These are phyloP conservation scores for Fragilaria crotonensis DNA, from an alignment of 108 stramenopile genomes.

Conservation along the genomic window DNA sequence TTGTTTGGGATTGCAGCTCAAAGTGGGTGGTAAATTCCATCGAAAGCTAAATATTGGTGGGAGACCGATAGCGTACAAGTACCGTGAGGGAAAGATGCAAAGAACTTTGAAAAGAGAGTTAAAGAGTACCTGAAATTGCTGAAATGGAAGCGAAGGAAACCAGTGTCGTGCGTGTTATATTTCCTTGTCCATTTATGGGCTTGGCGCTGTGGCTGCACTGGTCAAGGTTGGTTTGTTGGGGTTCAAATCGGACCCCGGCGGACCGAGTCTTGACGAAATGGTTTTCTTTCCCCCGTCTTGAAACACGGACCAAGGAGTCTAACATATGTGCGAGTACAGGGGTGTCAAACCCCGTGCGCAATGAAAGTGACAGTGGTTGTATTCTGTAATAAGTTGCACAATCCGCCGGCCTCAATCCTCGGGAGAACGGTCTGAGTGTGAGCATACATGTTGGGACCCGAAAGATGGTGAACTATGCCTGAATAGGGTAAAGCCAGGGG, in stretches of 20 bases:
- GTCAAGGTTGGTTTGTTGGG: no score
- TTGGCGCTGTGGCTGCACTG: slow-evolving; percentile 66
- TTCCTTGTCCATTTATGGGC: slow-evolving; percentile 46
- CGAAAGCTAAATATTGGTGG: slow-evolving; percentile 93
- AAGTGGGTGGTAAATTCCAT: slow-evolving; percentile 96
- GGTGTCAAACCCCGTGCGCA: slow-evolving; percentile 86
- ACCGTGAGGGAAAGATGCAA: slow-evolving; percentile 93
- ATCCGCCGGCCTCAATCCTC: slow-evolving; percentile 86
- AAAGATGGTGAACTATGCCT: slow-evolving; percentile 97
- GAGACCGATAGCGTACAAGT: slow-evolving; percentile 95
- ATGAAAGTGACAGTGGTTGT: slow-evolving; percentile 88
- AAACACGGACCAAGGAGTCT: slow-evolving; percentile 97
- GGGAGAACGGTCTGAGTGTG: slow-evolving; percentile 89
- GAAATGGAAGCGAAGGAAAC: slow-evolving; percentile 91
- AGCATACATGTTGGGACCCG: slow-evolving; percentile 91
- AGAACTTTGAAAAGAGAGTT: slow-evolving; percentile 98
- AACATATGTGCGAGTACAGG: slow-evolving; percentile 88
- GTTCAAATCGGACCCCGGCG: slow-evolving; percentile 32
- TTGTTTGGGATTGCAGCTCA: slow-evolving; percentile 95
- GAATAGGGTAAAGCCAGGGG: slow-evolving; percentile 93
- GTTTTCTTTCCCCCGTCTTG: slow-evolving; percentile 91
- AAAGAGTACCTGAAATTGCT: slow-evolving; percentile 97
- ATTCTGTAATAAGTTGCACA: slow-evolving; percentile 59
- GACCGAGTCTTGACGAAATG: slow-evolving; percentile 46
- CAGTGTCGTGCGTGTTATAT: slow-evolving; percentile 58